A percentile compares a stretch with the other conserved stretches of the same genome.
Evolutionary conservation across 2,329 filamentous ascomycete genomes (phyloP).

Genomic region (Stemphylium vesicarium): DNA sequence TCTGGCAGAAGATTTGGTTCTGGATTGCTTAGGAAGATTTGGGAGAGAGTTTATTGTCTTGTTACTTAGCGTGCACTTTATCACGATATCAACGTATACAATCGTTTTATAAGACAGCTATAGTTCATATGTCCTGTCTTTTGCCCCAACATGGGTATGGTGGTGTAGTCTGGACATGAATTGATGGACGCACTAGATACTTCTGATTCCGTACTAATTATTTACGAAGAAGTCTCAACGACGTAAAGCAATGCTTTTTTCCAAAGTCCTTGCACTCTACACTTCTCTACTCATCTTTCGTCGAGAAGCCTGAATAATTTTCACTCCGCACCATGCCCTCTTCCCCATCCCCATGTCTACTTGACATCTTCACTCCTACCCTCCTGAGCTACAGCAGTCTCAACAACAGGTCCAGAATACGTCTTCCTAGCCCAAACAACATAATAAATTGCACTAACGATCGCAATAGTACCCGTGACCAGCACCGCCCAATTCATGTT

Average conservation of each 20-base stretch:
- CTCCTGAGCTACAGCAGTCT: conserved; percentile 5
- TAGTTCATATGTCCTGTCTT: too few species aligned
- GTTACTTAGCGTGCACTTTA: background rate
- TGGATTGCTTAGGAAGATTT: conserved; percentile 40
- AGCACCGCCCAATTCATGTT: conserved; percentile 41
- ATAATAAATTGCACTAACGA: conserved; percentile 33
- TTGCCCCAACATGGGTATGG: too few species aligned
- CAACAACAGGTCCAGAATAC: conserved; percentile 37
- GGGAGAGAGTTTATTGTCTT: background rate
- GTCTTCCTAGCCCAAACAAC: conserved; percentile 30
- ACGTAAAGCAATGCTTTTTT: too few species aligned
- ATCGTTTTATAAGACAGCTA: background rate
- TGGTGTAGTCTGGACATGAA: too few species aligned
- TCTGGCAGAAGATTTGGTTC: conserved; percentile 43
- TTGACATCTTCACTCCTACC: background rate
- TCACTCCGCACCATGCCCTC: background rate
- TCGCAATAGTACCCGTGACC: conserved; percentile 24
- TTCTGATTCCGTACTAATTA: too few species aligned
- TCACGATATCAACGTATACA: background rate
- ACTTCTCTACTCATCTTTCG: too few species aligned
- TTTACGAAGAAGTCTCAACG: too few species aligned
- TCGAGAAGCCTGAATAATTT: too few species aligned
- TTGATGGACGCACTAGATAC: too few species aligned
- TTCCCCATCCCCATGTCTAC: background rate
- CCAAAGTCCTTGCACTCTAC: too few species aligned